Base-by-base conservation (phyloP, 2,329 filamentous ascomycete species). In the Diatrype stigma region DNA sequence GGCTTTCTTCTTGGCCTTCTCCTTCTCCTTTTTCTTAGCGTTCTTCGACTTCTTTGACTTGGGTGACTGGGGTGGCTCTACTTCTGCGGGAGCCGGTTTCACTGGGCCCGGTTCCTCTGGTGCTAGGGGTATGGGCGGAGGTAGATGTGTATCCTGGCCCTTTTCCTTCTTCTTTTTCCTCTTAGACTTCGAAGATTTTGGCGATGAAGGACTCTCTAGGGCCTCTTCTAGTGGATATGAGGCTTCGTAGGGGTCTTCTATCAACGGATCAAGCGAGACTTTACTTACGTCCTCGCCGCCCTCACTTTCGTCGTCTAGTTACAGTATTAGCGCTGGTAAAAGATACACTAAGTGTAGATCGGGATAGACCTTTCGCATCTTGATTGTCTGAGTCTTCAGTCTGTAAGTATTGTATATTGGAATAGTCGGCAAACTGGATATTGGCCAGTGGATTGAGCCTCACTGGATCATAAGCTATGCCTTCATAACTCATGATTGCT, bases 401-500 rank as follows among this genome's bases (percentile, higher is more conserved):
- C 12, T 49, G 1, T 34, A 48, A 23, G 53, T 52, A 61, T 49
- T 57, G 53, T 47, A 63, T 21, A 19, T 57, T 45, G 19, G 61
- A 59, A 45, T 52, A 63, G 50, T 63, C 48, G 51, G 59, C 55
- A 47, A 57, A 32, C 56, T 61, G 53, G 40, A 62, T 37, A 49
- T 47, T 47, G 23, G 51, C 55, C 12, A 32, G 28, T 49, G 57
- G 57, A 48, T 64, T 23, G 21, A 53, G 8, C 46, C 61, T 59
- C 44, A 49, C 53, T 51, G 60, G 51, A 48, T 56, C 63, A 54
- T 51, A 60, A 44, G 54, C 11, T 34, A 63, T 56, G 30, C 56
- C 62, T 45, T 57, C 50, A 37, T 63, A 59, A 11, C 50, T 44
- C 63, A 64, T 64, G 22, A 35, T 60, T 51, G 47, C 51, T 46